These are phyloP conservation scores for Sophora flavescens DNA, from an alignment of 306 rosid species.

Conservation along the genomic window DNA sequence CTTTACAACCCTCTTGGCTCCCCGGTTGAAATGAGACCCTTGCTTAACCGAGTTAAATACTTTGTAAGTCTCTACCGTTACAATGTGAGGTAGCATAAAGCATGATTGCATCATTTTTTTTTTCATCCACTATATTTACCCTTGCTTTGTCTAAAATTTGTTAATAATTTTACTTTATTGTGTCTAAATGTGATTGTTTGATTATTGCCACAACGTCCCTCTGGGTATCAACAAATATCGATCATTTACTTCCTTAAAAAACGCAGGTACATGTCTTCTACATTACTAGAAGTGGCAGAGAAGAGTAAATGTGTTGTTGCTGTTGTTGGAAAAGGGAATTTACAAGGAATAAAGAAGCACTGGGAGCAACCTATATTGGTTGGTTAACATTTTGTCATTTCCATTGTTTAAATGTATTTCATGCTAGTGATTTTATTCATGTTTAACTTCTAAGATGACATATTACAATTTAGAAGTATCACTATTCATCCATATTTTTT, in stretches of 20 bases:
- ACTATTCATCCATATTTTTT: too few species aligned
- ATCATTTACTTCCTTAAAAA: neutral
- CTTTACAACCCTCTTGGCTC: neutral
- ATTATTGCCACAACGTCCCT: neutral
- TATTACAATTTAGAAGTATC: neutral
- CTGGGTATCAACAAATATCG: neutral
- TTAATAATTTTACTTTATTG: neutral
- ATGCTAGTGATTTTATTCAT: neutral
- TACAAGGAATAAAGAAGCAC: conserved; percentile 67
- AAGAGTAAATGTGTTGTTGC: conserved; percentile 66
- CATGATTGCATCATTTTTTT: neutral
- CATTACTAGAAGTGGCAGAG: conserved; percentile 54
- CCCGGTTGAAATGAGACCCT: too few species aligned
- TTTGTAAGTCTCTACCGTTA: too few species aligned
- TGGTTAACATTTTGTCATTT: conserved; percentile 15
- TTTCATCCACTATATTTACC: neutral
- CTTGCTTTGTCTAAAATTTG: neutral
- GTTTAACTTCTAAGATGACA: neutral
- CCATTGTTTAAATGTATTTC: neutral
- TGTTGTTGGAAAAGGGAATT: conserved; percentile 74
- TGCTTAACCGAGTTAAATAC: too few species aligned
- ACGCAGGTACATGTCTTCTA: conserved; percentile 65
- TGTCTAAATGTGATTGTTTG: neutral
- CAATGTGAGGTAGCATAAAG: neutral
- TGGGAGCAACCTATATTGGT: conserved; percentile 75